Evolutionary conservation across 345 rosid species (phyloP).

Genomic region (Laguncularia racemosa): DNA sequence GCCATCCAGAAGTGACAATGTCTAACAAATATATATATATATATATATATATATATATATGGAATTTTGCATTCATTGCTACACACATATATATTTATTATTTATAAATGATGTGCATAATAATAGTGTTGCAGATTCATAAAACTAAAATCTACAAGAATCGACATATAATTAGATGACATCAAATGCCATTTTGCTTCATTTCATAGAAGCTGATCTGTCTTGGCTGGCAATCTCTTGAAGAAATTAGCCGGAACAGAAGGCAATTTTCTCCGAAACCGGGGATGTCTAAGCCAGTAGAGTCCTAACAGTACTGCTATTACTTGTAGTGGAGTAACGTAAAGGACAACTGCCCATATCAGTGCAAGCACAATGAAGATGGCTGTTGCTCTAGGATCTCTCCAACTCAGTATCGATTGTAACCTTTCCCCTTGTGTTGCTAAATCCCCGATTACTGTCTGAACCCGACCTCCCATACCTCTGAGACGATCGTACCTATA

Average conservation of each 20-base stretch:
- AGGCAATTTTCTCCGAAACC: slow-evolving; percentile 35
- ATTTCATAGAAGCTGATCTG: slow-evolving; percentile 33
- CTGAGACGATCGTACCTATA: slow-evolving; percentile 46
- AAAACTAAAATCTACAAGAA: no score
- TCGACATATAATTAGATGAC: no score
- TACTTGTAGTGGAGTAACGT: slow-evolving; percentile 39
- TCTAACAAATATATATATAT: no score
- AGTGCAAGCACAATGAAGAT: slow-evolving; percentile 31
- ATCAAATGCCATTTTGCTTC: no score
- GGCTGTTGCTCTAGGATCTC: slow-evolving; percentile 38
- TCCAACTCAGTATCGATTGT: slow-evolving; percentile 38
- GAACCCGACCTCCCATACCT: slow-evolving; percentile 37
- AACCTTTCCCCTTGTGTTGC: slow-evolving; percentile 44
- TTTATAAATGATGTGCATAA: no score
- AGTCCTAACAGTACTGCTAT: slow-evolving; percentile 27
- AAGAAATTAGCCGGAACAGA: slow-evolving; percentile 44
- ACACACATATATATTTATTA: no score
- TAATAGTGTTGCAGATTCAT: no score
- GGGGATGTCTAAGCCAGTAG: slow-evolving; percentile 36
- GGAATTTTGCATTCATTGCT: no score
- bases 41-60: no score
- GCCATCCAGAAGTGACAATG: no score
- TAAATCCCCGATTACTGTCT: slow-evolving; percentile 44
- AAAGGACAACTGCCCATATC: slow-evolving; percentile 31
- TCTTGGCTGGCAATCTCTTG: slow-evolving; percentile 37